A percentile compares a stretch with the other conserved stretches of the same genome.
Conservation (phyloP, 1,284 basidiomycete genomes). For the Cutaneotrichosporon cavernicola region DNA sequence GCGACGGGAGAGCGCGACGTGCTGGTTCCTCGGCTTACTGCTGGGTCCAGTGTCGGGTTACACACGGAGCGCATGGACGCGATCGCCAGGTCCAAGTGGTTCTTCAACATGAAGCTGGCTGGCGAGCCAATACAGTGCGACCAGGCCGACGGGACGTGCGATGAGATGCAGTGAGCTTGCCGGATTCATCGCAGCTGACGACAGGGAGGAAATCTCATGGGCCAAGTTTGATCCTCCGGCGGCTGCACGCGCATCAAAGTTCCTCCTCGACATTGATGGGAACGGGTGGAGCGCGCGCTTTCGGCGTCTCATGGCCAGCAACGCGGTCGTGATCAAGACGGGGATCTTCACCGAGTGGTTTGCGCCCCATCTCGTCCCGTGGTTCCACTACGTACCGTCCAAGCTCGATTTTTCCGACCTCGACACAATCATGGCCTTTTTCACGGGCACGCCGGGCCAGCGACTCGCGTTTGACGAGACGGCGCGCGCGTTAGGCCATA, state of each 20-base stretch:
- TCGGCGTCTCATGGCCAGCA: conserved; percentile 52
- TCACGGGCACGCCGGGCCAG: conserved; percentile 45
- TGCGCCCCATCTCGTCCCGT: conserved; percentile 52
- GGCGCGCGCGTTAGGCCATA: conserved; percentile 47
- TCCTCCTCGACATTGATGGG: conserved; percentile 49
- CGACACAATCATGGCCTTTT: conserved; percentile 50
- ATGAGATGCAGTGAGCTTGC: conserved; percentile 35
- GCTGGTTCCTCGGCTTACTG: conserved; percentile 35
- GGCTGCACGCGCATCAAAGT: conserved; percentile 14
- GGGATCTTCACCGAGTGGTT: conserved; percentile 53
- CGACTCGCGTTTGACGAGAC: conserved; percentile 51
- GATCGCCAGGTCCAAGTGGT: conserved; percentile 33
- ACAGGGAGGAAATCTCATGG: conserved; percentile 43
- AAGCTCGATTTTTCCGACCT: conserved; percentile 52
- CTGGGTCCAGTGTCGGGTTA: not conserved
- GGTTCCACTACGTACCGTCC: conserved; percentile 52
- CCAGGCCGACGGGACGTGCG: conserved; percentile 51
- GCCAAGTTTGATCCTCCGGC: conserved; percentile 31
- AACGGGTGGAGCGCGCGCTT: conserved; percentile 55
- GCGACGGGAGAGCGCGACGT: conserved; percentile 6
- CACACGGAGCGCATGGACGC: conserved; percentile 25
- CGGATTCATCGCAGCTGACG: not conserved
- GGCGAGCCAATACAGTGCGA: conserved; percentile 44
- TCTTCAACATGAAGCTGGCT: conserved; percentile 48
- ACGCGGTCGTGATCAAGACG: conserved; percentile 55